phyloP scores from a whole-genome alignment of 1,139 yeast genomes.

The Waltiozyma sp. region DNA sequence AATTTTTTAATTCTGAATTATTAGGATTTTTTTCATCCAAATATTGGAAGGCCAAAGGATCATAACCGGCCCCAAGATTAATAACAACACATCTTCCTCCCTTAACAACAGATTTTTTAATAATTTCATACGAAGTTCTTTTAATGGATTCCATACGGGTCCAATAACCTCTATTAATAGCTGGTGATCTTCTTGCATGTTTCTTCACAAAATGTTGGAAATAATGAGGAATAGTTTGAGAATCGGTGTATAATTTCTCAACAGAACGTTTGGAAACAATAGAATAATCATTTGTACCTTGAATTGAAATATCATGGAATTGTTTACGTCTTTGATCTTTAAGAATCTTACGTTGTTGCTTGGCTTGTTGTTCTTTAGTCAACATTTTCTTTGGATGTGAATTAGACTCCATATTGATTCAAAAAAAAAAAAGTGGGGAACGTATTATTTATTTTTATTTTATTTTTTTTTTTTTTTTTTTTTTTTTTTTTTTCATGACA shows the following conservation, averaged over 20 bases:
- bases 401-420: too few species aligned
- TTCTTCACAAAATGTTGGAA: conserved; percentile 61
- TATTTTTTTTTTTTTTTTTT: too few species aligned
- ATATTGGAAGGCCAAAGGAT: conserved; percentile 65
- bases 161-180: conserved; percentile 80
- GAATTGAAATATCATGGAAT: conserved; percentile 55
- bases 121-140: conserved; percentile 36
- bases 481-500: not conserved
- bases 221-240: conserved; percentile 23
- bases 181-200: conserved; percentile 64
- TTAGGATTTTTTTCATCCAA: conserved; percentile 26
- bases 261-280: conserved; percentile 78
- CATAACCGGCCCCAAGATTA: conserved; percentile 77
- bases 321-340: conserved; percentile 37
- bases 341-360: conserved; percentile 30
- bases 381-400: not conserved
- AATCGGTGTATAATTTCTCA: conserved; percentile 40
- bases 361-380: conserved; percentile 3
- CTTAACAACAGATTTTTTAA: conserved; percentile 18
- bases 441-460: too few species aligned
- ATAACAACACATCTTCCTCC: conserved; percentile 30
- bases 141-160: conserved; percentile 65
- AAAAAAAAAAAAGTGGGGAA: too few species aligned
- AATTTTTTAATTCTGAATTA: conserved; percentile 15
- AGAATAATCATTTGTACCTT: conserved; percentile 76